Evolutionary conservation across 441 rosid genomes (phyloP), one percentile per base, ranked within the genome.

Genomic region (Rhodomyrtus psidioides): DNA sequence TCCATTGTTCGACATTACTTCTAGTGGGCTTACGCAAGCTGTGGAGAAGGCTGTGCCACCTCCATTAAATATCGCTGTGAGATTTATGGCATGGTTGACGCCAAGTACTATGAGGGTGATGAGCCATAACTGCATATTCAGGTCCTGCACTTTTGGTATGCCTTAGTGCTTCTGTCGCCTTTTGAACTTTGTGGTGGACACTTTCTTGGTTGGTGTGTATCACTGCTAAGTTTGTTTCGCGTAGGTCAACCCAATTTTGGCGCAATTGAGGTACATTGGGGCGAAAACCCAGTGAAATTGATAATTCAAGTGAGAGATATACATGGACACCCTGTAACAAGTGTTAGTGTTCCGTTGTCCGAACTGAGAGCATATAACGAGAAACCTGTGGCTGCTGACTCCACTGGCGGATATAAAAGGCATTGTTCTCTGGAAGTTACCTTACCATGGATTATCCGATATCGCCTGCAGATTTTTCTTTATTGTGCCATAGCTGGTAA

Each of bases 21-120:
- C 99, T 39, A 96, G 98, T 91, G 99, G 99, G 88, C 92, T 96
- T 81, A 94, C 96, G 27, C 98, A 96, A 90, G 92, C 96, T 86
- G 94, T 96, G 88, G 98, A 94, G 90, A 89, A 93, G 86, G 95
- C 88, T 54, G 87, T 94, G 58, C 98, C 96, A 21, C 81, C 84
- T 34, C 91, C 94, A 39, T 90, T 95, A 28, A 92, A 84, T 86
- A 89, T 89, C 82, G 34, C 92, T 14, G 91, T 94, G 84, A 95
- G 98, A 89, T 92, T 94, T 89, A 82, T 93, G 30, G 94, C 94
- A 34, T 93, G 97, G 97, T 93, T 90, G 85, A 93, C 94, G 15
- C 99, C 99, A 81, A 93, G 88, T 86, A 96, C 97, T 24, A 94
- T 94, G 97, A 92, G 99, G 91, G 96, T 94, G 86, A 88, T 91